Conservation (phyloP, 1,284 basidiomycete species). For the Mycena sp. region DNA sequence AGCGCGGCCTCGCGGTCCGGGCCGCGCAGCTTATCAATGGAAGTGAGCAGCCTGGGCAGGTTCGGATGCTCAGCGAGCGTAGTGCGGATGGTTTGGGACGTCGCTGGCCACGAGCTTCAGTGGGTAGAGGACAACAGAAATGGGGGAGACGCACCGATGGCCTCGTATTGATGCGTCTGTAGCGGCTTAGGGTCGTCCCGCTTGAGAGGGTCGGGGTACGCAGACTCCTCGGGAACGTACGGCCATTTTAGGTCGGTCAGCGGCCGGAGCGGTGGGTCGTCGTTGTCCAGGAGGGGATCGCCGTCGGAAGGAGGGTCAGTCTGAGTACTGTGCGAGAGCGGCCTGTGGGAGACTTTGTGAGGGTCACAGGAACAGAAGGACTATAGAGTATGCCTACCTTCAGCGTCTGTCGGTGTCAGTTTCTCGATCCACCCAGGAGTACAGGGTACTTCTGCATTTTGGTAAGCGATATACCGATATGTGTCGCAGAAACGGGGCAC, state of each 20-base stretch:
- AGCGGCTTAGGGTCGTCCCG: slow-evolving; percentile 82
- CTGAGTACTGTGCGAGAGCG: not conserved
- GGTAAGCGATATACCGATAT: not conserved
- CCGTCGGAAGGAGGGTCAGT: not conserved
- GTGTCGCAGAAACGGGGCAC: slow-evolving; percentile 40
- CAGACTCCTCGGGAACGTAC: slow-evolving; percentile 78
- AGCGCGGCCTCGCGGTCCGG: slow-evolving; percentile 69
- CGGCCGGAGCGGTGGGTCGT: slow-evolving; percentile 53
- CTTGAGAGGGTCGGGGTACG: slow-evolving; percentile 79
- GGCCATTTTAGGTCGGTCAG: slow-evolving; percentile 81
- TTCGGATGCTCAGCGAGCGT: slow-evolving; percentile 60
- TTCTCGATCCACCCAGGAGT: slow-evolving; percentile 1
- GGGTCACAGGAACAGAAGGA: not conserved
- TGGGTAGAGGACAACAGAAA: not conserved
- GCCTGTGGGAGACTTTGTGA: not conserved
- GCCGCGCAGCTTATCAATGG: slow-evolving; percentile 69
- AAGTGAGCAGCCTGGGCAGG: slow-evolving; percentile 59
- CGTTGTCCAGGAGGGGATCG: not conserved
- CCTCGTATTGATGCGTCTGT: slow-evolving; percentile 75
- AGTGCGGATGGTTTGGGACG: slow-evolving; percentile 66
- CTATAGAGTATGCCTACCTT: not conserved
- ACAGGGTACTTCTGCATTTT: slow-evolving; percentile 14
- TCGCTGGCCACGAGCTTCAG: slow-evolving; percentile 55
- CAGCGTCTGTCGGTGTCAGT: not conserved
- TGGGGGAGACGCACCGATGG: slow-evolving; percentile 58